Evolutionary conservation across 2,329 filamentous ascomycete genomes (phyloP), one percentile per base, ranked within the genome.

Genomic region (Cadophora luteo-olivacea): DNA sequence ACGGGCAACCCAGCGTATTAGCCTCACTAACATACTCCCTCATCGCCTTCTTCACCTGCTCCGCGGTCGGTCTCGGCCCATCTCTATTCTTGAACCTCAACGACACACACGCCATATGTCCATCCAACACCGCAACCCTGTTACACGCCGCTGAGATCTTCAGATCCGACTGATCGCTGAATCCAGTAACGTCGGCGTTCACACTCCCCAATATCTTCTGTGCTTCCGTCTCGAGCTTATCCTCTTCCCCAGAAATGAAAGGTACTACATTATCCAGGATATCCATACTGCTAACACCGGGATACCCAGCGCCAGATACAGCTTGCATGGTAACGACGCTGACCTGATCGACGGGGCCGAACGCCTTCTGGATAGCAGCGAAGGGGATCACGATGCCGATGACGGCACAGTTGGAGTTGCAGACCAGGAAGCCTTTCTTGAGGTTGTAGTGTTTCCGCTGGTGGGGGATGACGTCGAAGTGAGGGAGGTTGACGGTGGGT

Each of bases 361-460:
- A 97, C 75, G 88, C 89, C 64, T 90, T 88, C 80, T 97, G 92
- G 45, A 98, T 88, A 19, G 95, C 95, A 12, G 94, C 94, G 78
- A 97, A 95, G 29, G 96, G 96, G 72, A 97, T 97, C 70, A 97
- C 95, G 68, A 98, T 89, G 60, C 95, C 95, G 76, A 98, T 97
- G 77, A 97, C 95, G 67, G 95, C 95, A 82, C 96, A 99, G 84
- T 98, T 98, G 73, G 93, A 97, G 84, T 98, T 98, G 87, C 95
- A 98, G 69, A 97, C 93, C 48, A 98, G 83, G 83, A 98, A 97
- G 29, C 96, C 96, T 81, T 92, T 94, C 71, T 91, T 84, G 55
- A 97, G 85, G 33, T 84, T 83, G 79, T 92, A 88, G 54, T 91
- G 85, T 77, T 88, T 85, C 71, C 92, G 87, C 83, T 98, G 95